Evolutionary conservation across 2,329 filamentous ascomycete species (phyloP).

Genomic region (Aureobasidium sp.): DNA sequence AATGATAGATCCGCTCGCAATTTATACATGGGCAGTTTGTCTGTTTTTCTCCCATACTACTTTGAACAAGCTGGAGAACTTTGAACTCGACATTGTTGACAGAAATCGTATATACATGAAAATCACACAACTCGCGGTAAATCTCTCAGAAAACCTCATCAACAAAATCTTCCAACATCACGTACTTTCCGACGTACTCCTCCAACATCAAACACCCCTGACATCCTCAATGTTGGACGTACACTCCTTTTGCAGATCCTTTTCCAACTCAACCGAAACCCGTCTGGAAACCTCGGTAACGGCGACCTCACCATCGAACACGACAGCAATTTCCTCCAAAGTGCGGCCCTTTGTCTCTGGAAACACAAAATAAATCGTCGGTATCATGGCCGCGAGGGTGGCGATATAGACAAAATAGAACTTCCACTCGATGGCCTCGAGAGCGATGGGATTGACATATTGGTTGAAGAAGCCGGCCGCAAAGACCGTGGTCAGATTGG

Average conservation of each 20-base stretch:
- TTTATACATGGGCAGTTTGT: too few species aligned
- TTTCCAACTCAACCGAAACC: neutral
- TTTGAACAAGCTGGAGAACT: too few species aligned
- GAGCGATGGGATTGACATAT: constrained; percentile 37
- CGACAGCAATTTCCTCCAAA: constrained; percentile 37
- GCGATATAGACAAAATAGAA: constrained; percentile 40
- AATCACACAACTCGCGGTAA: too few species aligned
- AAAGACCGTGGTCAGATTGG: constrained; percentile 21
- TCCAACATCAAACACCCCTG: neutral
- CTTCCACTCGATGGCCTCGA: constrained; percentile 35
- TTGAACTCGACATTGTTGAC: too few species aligned
- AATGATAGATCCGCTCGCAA: too few species aligned
- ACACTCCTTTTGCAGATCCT: neutral
- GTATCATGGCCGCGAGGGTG: constrained; percentile 23
- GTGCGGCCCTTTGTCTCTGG: constrained; percentile 19
- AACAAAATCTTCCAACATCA: too few species aligned
- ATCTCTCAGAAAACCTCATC: too few species aligned
- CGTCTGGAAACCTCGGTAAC: neutral
- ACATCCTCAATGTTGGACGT: neutral
- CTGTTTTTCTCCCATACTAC: too few species aligned
- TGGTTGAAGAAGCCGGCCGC: constrained; percentile 19
- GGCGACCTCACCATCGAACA: constrained; percentile 24
- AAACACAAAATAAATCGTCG: constrained; percentile 25
- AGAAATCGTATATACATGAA: too few species aligned
- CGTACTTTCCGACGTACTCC: too few species aligned